Conservation (phyloP, 225 moss, liverwort and hornwort genomes). For the Lunularia cruciata region DNA sequence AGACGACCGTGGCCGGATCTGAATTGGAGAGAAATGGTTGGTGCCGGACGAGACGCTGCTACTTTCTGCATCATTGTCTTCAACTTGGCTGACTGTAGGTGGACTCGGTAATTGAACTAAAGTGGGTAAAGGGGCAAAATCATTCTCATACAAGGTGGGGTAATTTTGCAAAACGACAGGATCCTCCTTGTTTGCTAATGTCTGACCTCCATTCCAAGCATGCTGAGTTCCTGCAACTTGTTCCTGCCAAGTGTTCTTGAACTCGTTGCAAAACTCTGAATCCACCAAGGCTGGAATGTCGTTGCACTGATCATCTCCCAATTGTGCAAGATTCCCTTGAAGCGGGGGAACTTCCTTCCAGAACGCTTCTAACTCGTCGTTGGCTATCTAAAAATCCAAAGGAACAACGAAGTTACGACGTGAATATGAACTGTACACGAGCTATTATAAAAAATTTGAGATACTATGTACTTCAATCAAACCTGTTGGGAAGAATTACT, state of each 20-base stretch:
- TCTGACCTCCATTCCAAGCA: neutral
- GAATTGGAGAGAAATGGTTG: neutral
- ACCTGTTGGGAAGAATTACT: neutral
- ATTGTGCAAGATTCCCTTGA: neutral
- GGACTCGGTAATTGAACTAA: slow-evolving; percentile 11
- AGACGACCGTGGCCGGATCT: neutral
- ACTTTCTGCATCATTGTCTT: neutral
- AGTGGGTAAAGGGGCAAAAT: slow-evolving; percentile 6
- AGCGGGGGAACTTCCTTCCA: neutral
- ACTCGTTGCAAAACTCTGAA: neutral
- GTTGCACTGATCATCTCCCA: neutral
- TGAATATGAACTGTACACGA: too few relatives aligned
- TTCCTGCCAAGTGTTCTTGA: slow-evolving; percentile 9
- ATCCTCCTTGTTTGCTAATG: neutral
- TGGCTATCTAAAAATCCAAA: neutral
- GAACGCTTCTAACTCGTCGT: neutral
- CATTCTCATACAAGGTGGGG: neutral
- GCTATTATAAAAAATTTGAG: neutral
- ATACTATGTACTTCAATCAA: neutral
- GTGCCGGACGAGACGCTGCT: neutral
- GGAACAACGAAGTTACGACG: too few relatives aligned
- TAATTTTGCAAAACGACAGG: neutral
- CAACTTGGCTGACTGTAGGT: neutral
- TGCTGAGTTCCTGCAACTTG: neutral
- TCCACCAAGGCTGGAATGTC: neutral